Evolutionary conservation across 352 stramenopile species (phyloP).

Genomic region (Halophytophthora polymorphica): DNA sequence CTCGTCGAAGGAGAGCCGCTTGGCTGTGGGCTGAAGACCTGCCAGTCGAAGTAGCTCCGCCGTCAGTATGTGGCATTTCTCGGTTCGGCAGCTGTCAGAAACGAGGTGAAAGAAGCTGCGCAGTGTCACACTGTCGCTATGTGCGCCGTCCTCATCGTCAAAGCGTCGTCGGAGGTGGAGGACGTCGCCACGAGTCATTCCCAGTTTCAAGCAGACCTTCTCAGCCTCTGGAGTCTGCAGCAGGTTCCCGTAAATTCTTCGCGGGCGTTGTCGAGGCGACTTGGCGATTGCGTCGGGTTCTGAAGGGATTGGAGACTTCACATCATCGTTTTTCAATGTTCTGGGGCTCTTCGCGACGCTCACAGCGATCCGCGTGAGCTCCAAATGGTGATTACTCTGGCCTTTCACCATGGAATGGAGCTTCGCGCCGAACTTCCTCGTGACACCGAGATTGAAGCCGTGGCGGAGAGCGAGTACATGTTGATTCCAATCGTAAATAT

Average conservation of each 20-base stretch:
- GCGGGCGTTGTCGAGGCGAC: not conserved
- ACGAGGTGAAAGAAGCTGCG: constrained; percentile 60
- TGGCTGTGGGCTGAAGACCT: constrained; percentile 15
- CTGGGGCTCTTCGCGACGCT: not conserved
- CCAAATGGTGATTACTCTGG: constrained; percentile 10
- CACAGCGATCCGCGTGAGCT: constrained; percentile 20
- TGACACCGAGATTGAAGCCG: too few relatives aligned
- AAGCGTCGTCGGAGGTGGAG: constrained; percentile 32
- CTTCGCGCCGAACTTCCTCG: too few relatives aligned
- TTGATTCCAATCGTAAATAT: too few relatives aligned
- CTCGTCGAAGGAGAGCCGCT: constrained; percentile 50
- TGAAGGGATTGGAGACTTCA: not conserved
- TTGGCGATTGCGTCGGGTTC: too few relatives aligned
- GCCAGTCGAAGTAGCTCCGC: constrained; percentile 38
- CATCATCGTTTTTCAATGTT: not conserved
- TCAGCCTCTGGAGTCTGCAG: constrained; percentile 29
- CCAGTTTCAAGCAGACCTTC: constrained; percentile 29
- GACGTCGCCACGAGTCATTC: constrained; percentile 31
- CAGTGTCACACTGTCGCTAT: constrained; percentile 36
- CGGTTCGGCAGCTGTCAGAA: constrained; percentile 25
- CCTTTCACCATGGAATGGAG: constrained; percentile 19
- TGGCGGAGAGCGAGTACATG: too few relatives aligned
- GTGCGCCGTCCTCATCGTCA: constrained; percentile 30
- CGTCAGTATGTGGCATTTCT: constrained; percentile 42
- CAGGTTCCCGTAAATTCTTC: constrained; percentile 5